A percentile compares a stretch with the other conserved stretches of the same genome.
These are phyloP conservation scores for Metschnikowia matae DNA, from an alignment of 805 yeast genomes.

Conservation along the genomic window DNA sequence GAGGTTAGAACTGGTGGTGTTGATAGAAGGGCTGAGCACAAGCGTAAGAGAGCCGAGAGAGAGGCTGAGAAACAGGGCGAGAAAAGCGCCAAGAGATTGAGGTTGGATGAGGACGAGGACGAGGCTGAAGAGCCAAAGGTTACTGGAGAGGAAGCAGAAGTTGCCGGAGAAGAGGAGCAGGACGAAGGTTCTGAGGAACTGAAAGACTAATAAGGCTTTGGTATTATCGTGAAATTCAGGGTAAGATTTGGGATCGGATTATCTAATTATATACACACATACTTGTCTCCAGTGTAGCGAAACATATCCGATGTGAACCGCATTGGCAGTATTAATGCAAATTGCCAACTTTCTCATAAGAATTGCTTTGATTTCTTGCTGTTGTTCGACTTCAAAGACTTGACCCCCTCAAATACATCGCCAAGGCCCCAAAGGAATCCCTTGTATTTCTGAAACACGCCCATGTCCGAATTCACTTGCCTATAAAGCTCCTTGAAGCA, in stretches of 20 bases:
- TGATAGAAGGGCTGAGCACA: slow-evolving; percentile 50
- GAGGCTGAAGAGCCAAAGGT: slow-evolving; percentile 15
- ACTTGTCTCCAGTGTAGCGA: neutral
- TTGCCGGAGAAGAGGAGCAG: slow-evolving; percentile 12
- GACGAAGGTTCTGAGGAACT: slow-evolving; percentile 13
- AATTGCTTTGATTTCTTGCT: neutral
- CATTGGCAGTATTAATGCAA: neutral
- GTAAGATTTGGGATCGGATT: slow-evolving; percentile 4
- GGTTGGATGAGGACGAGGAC: slow-evolving; percentile 22
- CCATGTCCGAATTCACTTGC: slow-evolving; percentile 21
- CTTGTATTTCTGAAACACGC: slow-evolving; percentile 32
- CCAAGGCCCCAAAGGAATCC: slow-evolving; percentile 54
- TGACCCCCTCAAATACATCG: slow-evolving; percentile 13
- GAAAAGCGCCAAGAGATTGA: slow-evolving; percentile 23
- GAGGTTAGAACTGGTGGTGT: slow-evolving; percentile 51
- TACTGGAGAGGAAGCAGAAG: slow-evolving; percentile 17
- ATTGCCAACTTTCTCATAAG: neutral
- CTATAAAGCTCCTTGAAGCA: slow-evolving; percentile 57
- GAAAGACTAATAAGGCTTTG: slow-evolving; percentile 1
- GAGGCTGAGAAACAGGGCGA: slow-evolving; percentile 30
- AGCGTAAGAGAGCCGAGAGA: slow-evolving; percentile 51
- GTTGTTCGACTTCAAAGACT: neutral
- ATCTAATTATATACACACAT: slow-evolving; percentile 4
- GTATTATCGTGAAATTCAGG: neutral
- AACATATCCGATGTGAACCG: neutral